Base-by-base conservation (phyloP, 345 rosid species). In the Hypericum perforatum region DNA sequence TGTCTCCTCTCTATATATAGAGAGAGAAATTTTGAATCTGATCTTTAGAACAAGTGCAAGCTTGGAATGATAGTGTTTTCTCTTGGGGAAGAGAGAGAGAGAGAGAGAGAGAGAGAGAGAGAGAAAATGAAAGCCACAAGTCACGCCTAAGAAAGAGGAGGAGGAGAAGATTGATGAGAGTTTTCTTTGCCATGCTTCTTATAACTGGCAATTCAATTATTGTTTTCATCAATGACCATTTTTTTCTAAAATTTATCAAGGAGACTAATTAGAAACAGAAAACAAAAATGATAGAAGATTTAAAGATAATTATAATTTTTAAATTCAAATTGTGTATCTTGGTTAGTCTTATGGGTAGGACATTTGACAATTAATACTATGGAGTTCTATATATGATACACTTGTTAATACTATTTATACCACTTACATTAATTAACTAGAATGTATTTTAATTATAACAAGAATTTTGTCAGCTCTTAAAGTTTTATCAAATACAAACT, bases 91-190 rank as follows among this genome's bases (percentile, higher is more conserved):
- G 7, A 16, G 40, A 15, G 40, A 2, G 62, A 9, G 37, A 41
- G 66, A 42, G 69, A 22, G 43, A 37, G 6, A 49, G 37, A 41
- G 53, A 48, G 29, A 48, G 32, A 37, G 37, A 52, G 69, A 54
- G 54, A 47, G 40, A 77, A 43, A 79, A 79, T 79, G 75, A 79
- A 74, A 76, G 82, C 68, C 73, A 60, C 71, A 71, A 60, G 71
- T 65, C 82, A 76, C 85, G 85, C 85, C 68, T 60, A 6, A 65
- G 79, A 57, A 59, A 51, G 15, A 51, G 66, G 52, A 55, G 63
- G 60, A 22, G 53, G 49, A 57, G 22, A 49, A 60, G 62, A 54
- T 47, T 29, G 50, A 49, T 40, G 47, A 37, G 40, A 59, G 48
- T 42, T 47, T 61, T 61, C 56, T 56, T 59, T 9, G 49, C 40